Evolutionary conservation across 805 yeast species (phyloP).

Genomic region (Starmerella stigmatis): DNA sequence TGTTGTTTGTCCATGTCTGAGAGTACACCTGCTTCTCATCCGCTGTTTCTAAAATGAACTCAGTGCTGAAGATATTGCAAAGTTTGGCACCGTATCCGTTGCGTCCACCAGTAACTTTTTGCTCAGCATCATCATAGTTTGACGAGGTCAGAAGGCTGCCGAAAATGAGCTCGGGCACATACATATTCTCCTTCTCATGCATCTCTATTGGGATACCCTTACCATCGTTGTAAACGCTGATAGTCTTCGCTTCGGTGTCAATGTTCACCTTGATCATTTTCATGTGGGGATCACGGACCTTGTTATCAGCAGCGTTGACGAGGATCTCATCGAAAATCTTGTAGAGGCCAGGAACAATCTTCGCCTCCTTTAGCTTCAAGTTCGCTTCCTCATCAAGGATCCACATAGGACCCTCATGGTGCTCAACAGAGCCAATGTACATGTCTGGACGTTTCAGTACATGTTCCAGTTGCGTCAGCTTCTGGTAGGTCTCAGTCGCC

Average conservation of each 20-base stretch:
- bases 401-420: constrained; percentile 74
- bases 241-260: constrained; percentile 59
- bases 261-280: constrained; percentile 73
- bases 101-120: constrained; percentile 96
- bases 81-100: constrained; percentile 97
- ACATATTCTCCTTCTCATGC: constrained; percentile 80
- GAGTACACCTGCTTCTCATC: constrained; percentile 62
- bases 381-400: constrained; percentile 56
- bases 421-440: constrained; percentile 89
- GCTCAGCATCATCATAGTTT: constrained; percentile 88
- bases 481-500: constrained; percentile 49
- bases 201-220: constrained; percentile 91
- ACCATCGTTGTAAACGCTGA: constrained; percentile 85
- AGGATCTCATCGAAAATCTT: constrained; percentile 94
- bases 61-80: constrained; percentile 89
- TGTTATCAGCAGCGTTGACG: constrained; percentile 97
- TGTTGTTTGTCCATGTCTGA: constrained; percentile 82
- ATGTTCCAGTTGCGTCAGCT: constrained; percentile 90
- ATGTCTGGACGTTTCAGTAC: constrained; percentile 96
- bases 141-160: constrained; percentile 92
- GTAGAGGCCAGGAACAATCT: constrained; percentile 88
- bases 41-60: constrained; percentile 79
- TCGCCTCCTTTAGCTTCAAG: constrained; percentile 48
- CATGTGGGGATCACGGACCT: constrained; percentile 89
- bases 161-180: constrained; percentile 91